Evolutionary conservation across 805 yeast species (phyloP).

Genomic region (Kodamaea restingae): DNA sequence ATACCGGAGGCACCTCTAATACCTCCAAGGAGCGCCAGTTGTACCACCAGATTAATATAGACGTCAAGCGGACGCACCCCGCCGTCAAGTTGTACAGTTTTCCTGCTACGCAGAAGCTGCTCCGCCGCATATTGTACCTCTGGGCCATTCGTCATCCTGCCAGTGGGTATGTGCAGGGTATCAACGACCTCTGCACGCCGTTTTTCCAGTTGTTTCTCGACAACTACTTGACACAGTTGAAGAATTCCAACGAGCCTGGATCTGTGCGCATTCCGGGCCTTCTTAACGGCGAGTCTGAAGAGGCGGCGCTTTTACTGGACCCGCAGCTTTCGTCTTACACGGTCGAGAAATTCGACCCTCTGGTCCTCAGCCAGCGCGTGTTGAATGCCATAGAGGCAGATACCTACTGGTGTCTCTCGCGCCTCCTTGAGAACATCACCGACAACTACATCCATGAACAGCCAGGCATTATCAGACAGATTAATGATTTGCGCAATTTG

Average conservation of each 20-base stretch:
- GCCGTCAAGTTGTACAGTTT: slow-evolving; percentile 66
- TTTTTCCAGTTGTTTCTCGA: slow-evolving; percentile 81
- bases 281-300: slow-evolving; percentile 23
- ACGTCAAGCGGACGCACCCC: slow-evolving; percentile 92
- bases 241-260: slow-evolving; percentile 12
- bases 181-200: slow-evolving; percentile 90
- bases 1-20: slow-evolving; percentile 16
- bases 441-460: slow-evolving; percentile 97
- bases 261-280: slow-evolving; percentile 34
- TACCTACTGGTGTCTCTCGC: slow-evolving; percentile 93
- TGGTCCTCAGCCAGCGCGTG: slow-evolving; percentile 53
- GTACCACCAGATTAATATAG: slow-evolving; percentile 95
- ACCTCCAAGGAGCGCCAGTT: slow-evolving; percentile 64
- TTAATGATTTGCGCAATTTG: slow-evolving; percentile 69
- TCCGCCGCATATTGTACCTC: slow-evolving; percentile 76
- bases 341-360: slow-evolving; percentile 62
- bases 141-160: slow-evolving; percentile 99
- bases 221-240: slow-evolving; percentile 50
- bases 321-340: slow-evolving; percentile 21
- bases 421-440: slow-evolving; percentile 88
- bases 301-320: slow-evolving; percentile 25
- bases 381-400: slow-evolving; percentile 83
- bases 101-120: slow-evolving; percentile 67
- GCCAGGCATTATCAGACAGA: slow-evolving; percentile 94
- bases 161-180: slow-evolving; percentile 96